A percentile compares a stretch with the other conserved stretches of the same genome.
Conservation (phyloP, 2,329 filamentous ascomycete species). For the Aspergillus hiratsukae region DNA sequence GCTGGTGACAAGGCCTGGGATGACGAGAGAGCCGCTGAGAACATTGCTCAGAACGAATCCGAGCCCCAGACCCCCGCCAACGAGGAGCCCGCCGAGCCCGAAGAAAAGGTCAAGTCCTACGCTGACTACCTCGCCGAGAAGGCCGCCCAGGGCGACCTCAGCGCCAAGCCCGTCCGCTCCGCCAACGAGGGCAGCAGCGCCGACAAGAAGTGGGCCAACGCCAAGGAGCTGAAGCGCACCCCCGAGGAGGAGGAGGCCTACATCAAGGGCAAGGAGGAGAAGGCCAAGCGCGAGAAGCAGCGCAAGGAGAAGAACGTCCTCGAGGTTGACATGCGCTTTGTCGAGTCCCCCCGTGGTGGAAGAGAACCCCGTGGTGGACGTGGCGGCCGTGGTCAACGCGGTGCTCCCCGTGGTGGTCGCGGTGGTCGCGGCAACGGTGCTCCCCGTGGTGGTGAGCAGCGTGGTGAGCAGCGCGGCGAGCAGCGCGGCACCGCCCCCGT, state of each 20-base stretch:
- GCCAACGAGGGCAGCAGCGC: conserved; percentile 85
- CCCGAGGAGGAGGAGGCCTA: conserved; percentile 62
- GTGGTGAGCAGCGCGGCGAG: conserved; percentile 10
- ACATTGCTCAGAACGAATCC: conserved; percentile 77
- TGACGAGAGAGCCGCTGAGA: conserved; percentile 88
- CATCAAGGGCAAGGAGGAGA: conserved; percentile 69
- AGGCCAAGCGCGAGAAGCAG: conserved; percentile 77
- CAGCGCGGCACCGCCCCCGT: conserved; percentile 25
- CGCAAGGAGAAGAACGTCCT: conserved; percentile 87
- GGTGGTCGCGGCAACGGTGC: conserved; percentile 16
- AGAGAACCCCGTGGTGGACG: conserved; percentile 30
- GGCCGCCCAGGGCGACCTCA: conserved; percentile 63
- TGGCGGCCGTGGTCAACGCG: conserved; percentile 39
- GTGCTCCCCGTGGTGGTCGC: conserved; percentile 26
- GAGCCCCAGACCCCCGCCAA: conserved; percentile 54
- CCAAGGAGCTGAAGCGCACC: conserved; percentile 59
- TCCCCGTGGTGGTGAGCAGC: conserved; percentile 15
- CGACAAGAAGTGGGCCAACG: conserved; percentile 89
- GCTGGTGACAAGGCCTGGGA: conserved; percentile 82
- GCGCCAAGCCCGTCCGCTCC: conserved; percentile 70
- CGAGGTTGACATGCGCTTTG: conserved; percentile 80
- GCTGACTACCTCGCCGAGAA: conserved; percentile 77
- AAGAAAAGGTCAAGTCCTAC: conserved; percentile 89
- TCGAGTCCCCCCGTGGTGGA: conserved; percentile 56
- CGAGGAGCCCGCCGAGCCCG: conserved; percentile 53